Base-by-base conservation (phyloP, 2,329 filamentous ascomycete genomes). In the Cytospora leucostoma region DNA sequence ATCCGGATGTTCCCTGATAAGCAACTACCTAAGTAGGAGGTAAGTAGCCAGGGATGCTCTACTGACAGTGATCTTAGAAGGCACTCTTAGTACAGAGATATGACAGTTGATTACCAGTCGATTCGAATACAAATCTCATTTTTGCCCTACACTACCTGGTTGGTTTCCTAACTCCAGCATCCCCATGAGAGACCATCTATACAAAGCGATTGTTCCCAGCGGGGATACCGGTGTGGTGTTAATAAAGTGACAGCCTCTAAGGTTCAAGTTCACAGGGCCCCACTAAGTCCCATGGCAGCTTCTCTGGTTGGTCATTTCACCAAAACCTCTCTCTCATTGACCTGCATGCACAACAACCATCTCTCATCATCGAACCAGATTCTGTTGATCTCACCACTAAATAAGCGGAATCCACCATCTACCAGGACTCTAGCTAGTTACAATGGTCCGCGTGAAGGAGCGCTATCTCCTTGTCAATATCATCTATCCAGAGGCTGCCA, bases 381-480 rank as follows among this genome's bases (percentile, higher is more conserved):
- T 49, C 35, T 15, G 37, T 53, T 61, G 15, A 19, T 50, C 12
- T 11, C 58, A 55, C 58, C 19, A 33, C 35, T 27, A 49, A 8
- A 21, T 21, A 47, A 19, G 8, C n/a, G 21, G n/a, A 5, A 6
- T 53, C 33, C 33, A 7, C 7, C 4, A 13, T 38, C 34, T 21
- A 7, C 3, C 12, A 32, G 35, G 19, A n/a, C 38, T 7, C n/a
- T 11, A 12, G 35, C 17, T 13, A 37, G 32, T 34, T 61, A 78
- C 51, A 56, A 97, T 99, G 95, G 95, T 99, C 65, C 92, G 95
- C 73, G 86, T 98, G 69, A 99, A 99, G 78, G 90, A 97, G 76
- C 89, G 95, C 71, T 99, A 99, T 75, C 85, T 99, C 19, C 87
- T 98, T n/a, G 86, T 98, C 66, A 92, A 96, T 74, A 93, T 98